Evolutionary conservation across 1,139 yeast species (phyloP).

Genomic region (Blastobotrys buckinghamii): DNA sequence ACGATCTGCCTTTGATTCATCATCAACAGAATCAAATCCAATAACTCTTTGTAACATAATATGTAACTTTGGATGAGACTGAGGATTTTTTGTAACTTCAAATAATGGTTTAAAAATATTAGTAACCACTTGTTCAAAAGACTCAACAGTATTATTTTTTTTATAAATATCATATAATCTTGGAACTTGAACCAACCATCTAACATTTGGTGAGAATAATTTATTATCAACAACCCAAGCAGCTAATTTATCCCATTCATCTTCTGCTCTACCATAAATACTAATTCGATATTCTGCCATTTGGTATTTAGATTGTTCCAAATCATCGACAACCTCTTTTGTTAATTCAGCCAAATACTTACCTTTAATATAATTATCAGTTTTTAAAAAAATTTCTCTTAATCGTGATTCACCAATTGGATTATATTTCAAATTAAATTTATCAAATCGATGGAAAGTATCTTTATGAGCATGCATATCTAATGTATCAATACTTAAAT

Average conservation of each 20-base stretch:
- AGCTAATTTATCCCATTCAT: constrained; percentile 95
- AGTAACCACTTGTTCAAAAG: constrained; percentile 68
- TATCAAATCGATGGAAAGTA: constrained; percentile 95
- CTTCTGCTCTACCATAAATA: constrained; percentile 78
- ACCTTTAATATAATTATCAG: constrained; percentile 89
- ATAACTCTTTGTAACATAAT: constrained; percentile 87
- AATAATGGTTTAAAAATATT: constrained; percentile 87
- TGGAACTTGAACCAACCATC: constrained; percentile 97
- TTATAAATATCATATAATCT: constrained; percentile 87
- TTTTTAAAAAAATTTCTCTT: constrained; percentile 90
- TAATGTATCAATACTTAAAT: constrained; percentile 88
- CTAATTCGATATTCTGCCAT: constrained; percentile 96
- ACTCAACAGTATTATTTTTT: constrained; percentile 60
- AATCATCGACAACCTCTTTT: constrained; percentile 82
- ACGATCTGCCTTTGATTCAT: constrained; percentile 88
- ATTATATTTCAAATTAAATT: constrained; percentile 93
- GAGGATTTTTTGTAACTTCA: constrained; percentile 82
- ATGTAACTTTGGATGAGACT: constrained; percentile 80
- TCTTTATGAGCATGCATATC: constrained; percentile 99
- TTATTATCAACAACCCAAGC: constrained; percentile 93
- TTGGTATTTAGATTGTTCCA: constrained; percentile 92
- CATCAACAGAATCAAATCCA: constrained; percentile 98
- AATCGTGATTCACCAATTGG: constrained; percentile 97
- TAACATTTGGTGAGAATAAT: constrained; percentile 83
- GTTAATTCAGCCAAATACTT: constrained; percentile 89